Evolutionary conservation across 768 basidiomycete genomes (phyloP).

Genomic region (Lactifluus piperatus): DNA sequence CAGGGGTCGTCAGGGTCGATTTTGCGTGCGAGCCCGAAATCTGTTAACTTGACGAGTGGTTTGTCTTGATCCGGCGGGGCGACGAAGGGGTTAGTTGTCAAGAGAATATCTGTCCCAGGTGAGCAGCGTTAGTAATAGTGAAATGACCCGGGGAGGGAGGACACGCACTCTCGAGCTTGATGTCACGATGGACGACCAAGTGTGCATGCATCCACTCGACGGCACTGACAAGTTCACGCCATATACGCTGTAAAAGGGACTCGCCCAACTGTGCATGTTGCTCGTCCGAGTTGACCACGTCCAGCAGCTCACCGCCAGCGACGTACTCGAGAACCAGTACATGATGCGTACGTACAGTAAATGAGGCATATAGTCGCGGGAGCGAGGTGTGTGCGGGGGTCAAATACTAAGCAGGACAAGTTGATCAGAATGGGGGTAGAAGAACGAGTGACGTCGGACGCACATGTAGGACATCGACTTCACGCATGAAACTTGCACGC

Average conservation of each 20-base stretch:
- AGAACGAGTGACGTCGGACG: background rate
- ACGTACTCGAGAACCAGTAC: conserved; percentile 72
- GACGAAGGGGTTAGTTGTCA: conserved; percentile 42
- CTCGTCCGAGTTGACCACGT: conserved; percentile 53
- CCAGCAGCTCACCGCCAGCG: conserved; percentile 74
- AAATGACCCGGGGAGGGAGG: background rate
- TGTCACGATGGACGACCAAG: conserved; percentile 80
- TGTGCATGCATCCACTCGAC: conserved; percentile 86
- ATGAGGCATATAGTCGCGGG: conserved; percentile 49
- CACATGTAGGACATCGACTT: conserved; percentile 19
- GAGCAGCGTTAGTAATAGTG: background rate
- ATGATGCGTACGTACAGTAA: conserved; percentile 65
- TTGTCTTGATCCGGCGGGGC: conserved; percentile 27
- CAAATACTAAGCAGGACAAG: conserved; percentile 46
- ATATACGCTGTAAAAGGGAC: conserved; percentile 55
- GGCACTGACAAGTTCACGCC: conserved; percentile 65
- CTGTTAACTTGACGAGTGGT: conserved; percentile 66
- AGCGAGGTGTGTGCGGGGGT: conserved; percentile 70
- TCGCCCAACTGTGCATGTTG: conserved; percentile 30
- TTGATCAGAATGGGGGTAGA: background rate
- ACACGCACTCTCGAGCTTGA: conserved; percentile 72
- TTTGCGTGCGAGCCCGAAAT: conserved; percentile 86
- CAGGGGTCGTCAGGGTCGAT: conserved; percentile 55
- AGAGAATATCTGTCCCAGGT: conserved; percentile 53
- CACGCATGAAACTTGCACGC: conserved; percentile 18